Evolutionary conservation across 148 eudicot species (phyloP).

Genomic region (Rheum nobile): DNA sequence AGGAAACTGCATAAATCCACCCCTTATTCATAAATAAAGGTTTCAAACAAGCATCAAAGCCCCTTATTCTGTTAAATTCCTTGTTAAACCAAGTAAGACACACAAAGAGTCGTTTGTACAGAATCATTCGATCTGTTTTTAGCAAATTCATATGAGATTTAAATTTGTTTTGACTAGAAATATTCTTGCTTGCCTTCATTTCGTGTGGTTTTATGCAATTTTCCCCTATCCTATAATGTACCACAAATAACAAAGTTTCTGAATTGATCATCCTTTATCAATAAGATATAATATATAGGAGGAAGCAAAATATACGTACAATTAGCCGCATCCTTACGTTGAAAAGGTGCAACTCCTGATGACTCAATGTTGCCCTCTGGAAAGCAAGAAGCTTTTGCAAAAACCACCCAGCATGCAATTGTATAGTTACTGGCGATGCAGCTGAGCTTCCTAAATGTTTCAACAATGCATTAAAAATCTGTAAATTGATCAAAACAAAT

Average conservation of each 20-base stretch:
- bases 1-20: no score
- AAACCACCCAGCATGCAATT: constrained; percentile 43
- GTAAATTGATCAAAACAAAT: constrained; percentile 11
- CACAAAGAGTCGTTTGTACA: no score
- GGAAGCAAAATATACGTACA: constrained; percentile 11
- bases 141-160: no score
- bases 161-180: no score
- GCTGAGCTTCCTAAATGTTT: constrained; percentile 27
- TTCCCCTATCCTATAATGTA: not conserved
- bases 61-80: no score
- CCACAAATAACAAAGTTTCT: not conserved
- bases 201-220: not conserved
- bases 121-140: no score
- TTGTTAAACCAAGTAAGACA: no score
- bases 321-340: constrained; percentile 29
- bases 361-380: constrained; percentile 24
- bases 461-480: constrained; percentile 35
- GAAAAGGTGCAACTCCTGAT: constrained; percentile 30
- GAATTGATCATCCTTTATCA: not conserved
- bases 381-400: constrained; percentile 32
- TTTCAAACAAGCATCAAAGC: no score
- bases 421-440: constrained; percentile 22
- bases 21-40: no score
- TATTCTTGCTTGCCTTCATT: no score
- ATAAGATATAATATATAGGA: not conserved